Conservation (phyloP, 371 early-diverging fungal genomes). For the Funneliformis caledonium region DNA sequence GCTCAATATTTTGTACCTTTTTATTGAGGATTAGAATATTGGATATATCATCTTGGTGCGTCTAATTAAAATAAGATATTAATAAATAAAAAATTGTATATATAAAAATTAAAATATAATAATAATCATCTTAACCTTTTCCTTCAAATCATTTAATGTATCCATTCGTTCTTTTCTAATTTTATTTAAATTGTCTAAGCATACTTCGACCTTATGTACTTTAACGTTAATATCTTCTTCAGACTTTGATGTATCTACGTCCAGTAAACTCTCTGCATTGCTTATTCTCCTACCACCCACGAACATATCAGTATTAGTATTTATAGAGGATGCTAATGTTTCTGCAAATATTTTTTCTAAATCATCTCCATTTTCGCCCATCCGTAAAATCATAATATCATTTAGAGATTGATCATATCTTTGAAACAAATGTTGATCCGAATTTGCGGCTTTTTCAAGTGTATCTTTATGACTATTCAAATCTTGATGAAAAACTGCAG, state of each 20-base stretch:
- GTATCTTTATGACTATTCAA: slow-evolving; percentile 76
- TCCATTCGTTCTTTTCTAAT: slow-evolving; percentile 80
- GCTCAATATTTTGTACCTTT: slow-evolving; percentile 72
- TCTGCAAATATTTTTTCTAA: slow-evolving; percentile 70
- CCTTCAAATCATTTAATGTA: slow-evolving; percentile 81
- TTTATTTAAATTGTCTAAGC: slow-evolving; percentile 74
- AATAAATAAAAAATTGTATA: neutral
- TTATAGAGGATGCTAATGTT: slow-evolving; percentile 47
- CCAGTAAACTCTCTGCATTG: slow-evolving; percentile 59
- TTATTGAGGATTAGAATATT: slow-evolving; percentile 82
- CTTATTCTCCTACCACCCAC: slow-evolving; percentile 45
- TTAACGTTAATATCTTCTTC: slow-evolving; percentile 52
- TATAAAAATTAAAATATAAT: neutral
- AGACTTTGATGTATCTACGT: slow-evolving; percentile 61
- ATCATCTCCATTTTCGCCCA: slow-evolving; percentile 61
- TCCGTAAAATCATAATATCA: slow-evolving; percentile 62
- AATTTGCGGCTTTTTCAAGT: slow-evolving; percentile 75
- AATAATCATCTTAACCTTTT: slow-evolving; percentile 56
- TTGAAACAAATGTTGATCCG: slow-evolving; percentile 70
- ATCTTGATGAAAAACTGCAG: slow-evolving; percentile 77
- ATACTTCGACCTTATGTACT: slow-evolving; percentile 68
- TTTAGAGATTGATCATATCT: slow-evolving; percentile 59
- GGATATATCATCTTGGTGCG: slow-evolving; percentile 90
- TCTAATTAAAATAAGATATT: slow-evolving; percentile 48
- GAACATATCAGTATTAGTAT: neutral